A percentile compares a stretch with the other conserved stretches of the same genome.
Conservation (phyloP, 495 filamentous ascomycete species). For the Astrothelium macrocarpum region DNA sequence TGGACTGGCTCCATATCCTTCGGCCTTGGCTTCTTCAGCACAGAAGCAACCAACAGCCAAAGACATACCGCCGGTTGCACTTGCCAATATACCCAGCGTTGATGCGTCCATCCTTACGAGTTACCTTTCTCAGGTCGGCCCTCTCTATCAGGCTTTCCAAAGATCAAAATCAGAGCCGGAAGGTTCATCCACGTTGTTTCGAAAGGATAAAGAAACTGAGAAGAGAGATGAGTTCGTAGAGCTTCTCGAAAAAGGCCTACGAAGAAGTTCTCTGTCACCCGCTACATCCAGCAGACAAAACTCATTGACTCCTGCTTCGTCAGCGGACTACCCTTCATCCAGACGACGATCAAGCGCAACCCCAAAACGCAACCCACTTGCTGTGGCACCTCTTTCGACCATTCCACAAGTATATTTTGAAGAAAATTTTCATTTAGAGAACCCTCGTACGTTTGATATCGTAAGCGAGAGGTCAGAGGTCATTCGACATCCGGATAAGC, state of each 20-base stretch:
- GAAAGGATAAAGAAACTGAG: conserved; percentile 37
- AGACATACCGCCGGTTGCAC: conserved; percentile 89
- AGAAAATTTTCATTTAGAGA: conserved; percentile 89
- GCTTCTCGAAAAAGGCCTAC: conserved; percentile 30
- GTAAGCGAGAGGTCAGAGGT: conserved; percentile 95
- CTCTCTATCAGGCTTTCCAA: conserved; percentile 72
- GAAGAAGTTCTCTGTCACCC: conserved; percentile 14
- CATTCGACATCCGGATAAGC: conserved; percentile 41
- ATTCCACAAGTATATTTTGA: conserved; percentile 93
- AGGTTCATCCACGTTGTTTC: conserved; percentile 29
- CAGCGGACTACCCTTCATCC: conserved; percentile 40
- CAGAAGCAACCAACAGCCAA: conserved; percentile 77
- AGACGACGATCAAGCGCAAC: conserved; percentile 45
- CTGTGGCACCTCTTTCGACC: conserved; percentile 76
- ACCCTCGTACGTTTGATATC: conserved; percentile 91
- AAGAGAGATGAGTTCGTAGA: conserved; percentile 45
- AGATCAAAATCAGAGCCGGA: conserved; percentile 59
- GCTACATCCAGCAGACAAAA: conserved; percentile 16
- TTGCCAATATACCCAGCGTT: conserved; percentile 81
- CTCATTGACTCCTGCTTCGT: conserved; percentile 31
- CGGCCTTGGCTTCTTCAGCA: conserved; percentile 47
- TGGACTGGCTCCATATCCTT: conserved; percentile 65
- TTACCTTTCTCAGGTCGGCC: conserved; percentile 74
- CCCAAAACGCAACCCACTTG: conserved; percentile 45
- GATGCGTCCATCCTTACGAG: conserved; percentile 69